phyloP scores from a whole-genome alignment of 2,329 filamentous ascomycete species.

The Hymenoscyphus scutula region DNA sequence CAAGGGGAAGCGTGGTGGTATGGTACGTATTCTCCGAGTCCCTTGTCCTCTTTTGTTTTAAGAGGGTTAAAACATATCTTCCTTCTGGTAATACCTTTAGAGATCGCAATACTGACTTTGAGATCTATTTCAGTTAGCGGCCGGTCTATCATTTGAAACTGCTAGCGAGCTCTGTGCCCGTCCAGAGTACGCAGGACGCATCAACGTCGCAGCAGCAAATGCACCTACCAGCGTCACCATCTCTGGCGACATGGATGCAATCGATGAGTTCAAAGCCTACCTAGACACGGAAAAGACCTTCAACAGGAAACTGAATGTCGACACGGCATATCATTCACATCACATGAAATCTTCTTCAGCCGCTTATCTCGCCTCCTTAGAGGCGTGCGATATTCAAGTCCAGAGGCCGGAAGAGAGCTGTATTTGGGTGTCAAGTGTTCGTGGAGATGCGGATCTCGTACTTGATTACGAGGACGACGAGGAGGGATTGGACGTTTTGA shows the following conservation, averaged over 20 bases:
- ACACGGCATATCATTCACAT: constrained; percentile 33
- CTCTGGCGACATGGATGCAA: constrained; percentile 29
- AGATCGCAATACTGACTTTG: too few species aligned
- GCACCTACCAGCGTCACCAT: constrained; percentile 29
- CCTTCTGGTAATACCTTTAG: too few species aligned
- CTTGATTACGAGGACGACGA: not conserved
- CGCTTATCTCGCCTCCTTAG: constrained; percentile 20
- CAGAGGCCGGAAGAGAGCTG: constrained; percentile 25
- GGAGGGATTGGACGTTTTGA: constrained; percentile 2
- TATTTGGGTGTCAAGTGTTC: constrained; percentile 41
- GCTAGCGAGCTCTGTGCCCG: constrained; percentile 9
- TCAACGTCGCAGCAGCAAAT: constrained; percentile 37
- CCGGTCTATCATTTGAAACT: constrained; percentile 17
- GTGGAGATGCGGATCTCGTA: constrained; percentile 5
- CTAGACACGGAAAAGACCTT: constrained; percentile 22
- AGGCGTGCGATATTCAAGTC: constrained; percentile 15
- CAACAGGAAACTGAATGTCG: constrained; percentile 21
- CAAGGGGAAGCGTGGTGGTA: constrained; percentile 16
- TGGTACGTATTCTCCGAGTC: too few species aligned
- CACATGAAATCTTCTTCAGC: constrained; percentile 26
- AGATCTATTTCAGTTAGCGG: too few species aligned
- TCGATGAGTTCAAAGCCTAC: constrained; percentile 13
- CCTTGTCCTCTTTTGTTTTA: too few species aligned
- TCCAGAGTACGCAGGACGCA: constrained; percentile 15
- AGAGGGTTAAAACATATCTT: too few species aligned